Conservation (phyloP, 331 rosid genomes). For the Pyracantha coccinea region DNA sequence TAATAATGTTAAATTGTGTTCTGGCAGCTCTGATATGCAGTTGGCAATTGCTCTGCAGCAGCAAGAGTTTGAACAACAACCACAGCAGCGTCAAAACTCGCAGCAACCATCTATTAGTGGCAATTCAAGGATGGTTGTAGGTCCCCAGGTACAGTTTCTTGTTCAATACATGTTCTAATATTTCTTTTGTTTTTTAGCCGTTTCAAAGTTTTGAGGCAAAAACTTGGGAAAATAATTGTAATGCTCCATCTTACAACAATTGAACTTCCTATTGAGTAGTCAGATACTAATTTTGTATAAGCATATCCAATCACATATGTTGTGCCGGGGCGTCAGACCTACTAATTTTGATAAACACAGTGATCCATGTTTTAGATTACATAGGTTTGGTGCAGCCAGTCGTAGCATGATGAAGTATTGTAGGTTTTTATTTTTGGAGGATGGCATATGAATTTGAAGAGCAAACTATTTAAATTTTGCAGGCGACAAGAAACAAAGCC, state of each 20-base stretch:
- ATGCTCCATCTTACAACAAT: background rate
- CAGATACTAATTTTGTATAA: background rate
- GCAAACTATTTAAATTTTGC: conserved; percentile 17
- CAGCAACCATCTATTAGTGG: conserved; percentile 50
- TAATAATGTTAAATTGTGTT: background rate
- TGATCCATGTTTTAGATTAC: background rate
- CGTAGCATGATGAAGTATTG: background rate
- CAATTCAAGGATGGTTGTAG: conserved; percentile 69
- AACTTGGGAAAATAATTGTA: background rate
- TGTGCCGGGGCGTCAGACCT: background rate
- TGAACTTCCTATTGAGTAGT: background rate
- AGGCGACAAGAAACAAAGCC: conserved; percentile 60
- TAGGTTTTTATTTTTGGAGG: background rate
- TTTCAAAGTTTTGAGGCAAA: background rate
- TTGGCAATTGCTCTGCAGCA: conserved; percentile 96
- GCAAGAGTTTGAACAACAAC: conserved; percentile 89
- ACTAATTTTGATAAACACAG: background rate
- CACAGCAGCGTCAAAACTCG: conserved; percentile 51
- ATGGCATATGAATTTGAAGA: background rate
- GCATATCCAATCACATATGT: background rate
- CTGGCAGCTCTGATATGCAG: conserved; percentile 86
- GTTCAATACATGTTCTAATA: background rate
- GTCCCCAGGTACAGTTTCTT: conserved; percentile 71
- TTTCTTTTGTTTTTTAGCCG: background rate
- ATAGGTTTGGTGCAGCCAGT: background rate